Percentiles rank a stretch among this genome's conserved stretches.
Conservation (phyloP, 148 eudicot species). For the Chenopodium formosanum region DNA sequence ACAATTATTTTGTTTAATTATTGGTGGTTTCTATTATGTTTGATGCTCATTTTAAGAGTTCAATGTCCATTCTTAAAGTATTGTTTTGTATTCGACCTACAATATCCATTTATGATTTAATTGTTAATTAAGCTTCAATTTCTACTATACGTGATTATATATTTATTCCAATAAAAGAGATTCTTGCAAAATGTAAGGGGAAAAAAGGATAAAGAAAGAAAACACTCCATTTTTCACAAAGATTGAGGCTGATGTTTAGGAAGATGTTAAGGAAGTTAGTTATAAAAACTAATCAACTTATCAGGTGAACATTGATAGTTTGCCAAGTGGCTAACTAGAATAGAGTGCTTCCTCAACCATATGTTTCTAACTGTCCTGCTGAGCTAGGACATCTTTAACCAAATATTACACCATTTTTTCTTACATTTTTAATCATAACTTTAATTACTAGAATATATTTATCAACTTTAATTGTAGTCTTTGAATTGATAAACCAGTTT, state of each 20-base stretch:
- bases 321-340: conserved; percentile 28
- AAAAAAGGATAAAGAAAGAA: neutral
- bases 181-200: no score
- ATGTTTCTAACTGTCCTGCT: conserved; percentile 22
- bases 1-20: no score
- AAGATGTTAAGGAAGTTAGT: conserved; percentile 35
- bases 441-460: neutral
- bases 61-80: no score
- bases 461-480: neutral
- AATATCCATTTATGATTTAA: no score
- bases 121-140: no score
- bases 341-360: conserved; percentile 29
- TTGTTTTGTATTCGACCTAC: no score
- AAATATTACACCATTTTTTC: conserved; percentile 20
- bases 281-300: conserved; percentile 28
- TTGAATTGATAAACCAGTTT: neutral
- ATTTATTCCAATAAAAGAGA: no score
- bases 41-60: no score
- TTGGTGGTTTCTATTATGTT: no score
- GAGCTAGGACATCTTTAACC: conserved; percentile 22
- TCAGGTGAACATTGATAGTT: conserved; percentile 3
- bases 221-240: neutral
- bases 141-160: no score
- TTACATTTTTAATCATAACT: neutral
- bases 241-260: conserved; percentile 30